Percentiles rank a stretch among this genome's conserved stretches.
Evolutionary conservation across 345 rosid genomes (phyloP).

Genomic region (Abelmoschus esculentus): DNA sequence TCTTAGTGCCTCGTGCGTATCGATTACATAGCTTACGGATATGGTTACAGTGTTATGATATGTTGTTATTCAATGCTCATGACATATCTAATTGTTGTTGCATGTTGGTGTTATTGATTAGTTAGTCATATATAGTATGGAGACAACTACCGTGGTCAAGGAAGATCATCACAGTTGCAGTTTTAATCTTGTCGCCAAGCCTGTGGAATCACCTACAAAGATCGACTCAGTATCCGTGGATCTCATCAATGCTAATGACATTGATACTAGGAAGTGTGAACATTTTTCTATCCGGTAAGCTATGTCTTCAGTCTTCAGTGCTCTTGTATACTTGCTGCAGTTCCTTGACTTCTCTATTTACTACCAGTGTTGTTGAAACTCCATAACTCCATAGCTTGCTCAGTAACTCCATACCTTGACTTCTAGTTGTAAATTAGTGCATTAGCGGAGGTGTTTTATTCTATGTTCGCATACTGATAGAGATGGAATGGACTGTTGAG

Average conservation of each 20-base stretch:
- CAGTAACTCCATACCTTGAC: not conserved
- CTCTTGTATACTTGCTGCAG: not conserved
- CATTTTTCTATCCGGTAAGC: constrained; percentile 76
- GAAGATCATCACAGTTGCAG: constrained; percentile 25
- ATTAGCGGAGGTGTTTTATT: not conserved
- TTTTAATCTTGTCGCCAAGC: constrained; percentile 24
- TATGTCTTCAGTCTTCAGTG: not conserved
- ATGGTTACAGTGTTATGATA: not conserved
- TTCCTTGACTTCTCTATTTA: not conserved
- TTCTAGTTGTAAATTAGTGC: not conserved
- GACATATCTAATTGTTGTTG: constrained; percentile 3
- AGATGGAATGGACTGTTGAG: not conserved
- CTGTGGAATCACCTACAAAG: constrained; percentile 41
- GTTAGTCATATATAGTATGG: constrained; percentile 20
- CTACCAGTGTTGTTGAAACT: not conserved
- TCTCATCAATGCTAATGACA: constrained; percentile 33
- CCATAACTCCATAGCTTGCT: too few species aligned
- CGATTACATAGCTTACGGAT: not conserved
- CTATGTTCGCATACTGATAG: not conserved
- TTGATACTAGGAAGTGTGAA: constrained; percentile 34
- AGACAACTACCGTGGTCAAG: constrained; percentile 21
- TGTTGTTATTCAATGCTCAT: constrained; percentile 3
- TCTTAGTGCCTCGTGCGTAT: constrained; percentile 1
- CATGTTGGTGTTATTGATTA: not conserved
- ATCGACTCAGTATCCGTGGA: constrained; percentile 53